Evolutionary conservation across 192 early-diverging fungal genomes (phyloP).

Genomic region (Mortierella claussenii): DNA sequence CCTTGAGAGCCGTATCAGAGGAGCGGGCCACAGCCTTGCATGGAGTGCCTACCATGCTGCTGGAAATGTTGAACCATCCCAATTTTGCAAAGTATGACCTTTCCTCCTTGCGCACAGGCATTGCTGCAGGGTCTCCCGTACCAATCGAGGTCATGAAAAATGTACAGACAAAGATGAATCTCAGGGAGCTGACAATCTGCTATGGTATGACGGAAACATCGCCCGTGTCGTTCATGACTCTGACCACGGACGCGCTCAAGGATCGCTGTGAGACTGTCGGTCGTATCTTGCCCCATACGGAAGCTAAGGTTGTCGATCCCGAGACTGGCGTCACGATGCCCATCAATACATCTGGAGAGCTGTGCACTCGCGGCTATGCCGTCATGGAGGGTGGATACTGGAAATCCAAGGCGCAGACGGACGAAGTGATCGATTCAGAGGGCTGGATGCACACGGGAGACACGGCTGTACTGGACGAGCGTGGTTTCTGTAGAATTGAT

Average conservation of each 20-base stretch:
- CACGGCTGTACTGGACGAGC: constrained; percentile 54
- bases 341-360: constrained; percentile 47
- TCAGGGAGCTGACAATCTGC: constrained; percentile 55
- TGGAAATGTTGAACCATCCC: constrained; percentile 55
- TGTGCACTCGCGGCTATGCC: constrained; percentile 54
- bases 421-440: constrained; percentile 48
- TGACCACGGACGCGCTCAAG: constrained; percentile 26
- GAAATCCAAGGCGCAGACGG: constrained; percentile 53
- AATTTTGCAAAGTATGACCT: constrained; percentile 54
- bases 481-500: constrained; percentile 59
- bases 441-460: constrained; percentile 65
- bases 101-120: constrained; percentile 54
- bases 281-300: constrained; percentile 54
- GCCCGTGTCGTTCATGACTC: constrained; percentile 54
- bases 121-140: constrained; percentile 59
- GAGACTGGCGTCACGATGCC: constrained; percentile 53
- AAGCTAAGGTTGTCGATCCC: constrained; percentile 60
- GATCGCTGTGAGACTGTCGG: constrained; percentile 59
- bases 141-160: constrained; percentile 61
- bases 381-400: constrained; percentile 63
- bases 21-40: constrained; percentile 56
- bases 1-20: constrained; percentile 49
- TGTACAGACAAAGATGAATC: constrained; percentile 55
- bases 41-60: constrained; percentile 57
- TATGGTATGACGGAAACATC: constrained; percentile 59